Evolutionary conservation across 331 rosid species (phyloP).

Genomic region (Dryas integrifolia): DNA sequence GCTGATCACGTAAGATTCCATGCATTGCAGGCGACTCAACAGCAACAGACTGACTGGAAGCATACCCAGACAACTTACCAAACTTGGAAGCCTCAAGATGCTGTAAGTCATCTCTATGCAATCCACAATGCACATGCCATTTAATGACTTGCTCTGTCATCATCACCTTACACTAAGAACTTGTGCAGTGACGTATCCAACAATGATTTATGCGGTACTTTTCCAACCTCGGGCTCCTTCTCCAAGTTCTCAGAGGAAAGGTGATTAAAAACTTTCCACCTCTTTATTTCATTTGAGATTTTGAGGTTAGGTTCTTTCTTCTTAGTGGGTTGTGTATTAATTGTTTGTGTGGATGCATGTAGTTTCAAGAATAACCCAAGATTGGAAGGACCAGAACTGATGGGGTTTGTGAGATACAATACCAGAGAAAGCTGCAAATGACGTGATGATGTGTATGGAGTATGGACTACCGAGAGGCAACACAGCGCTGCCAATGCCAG

Average conservation of each 20-base stretch:
- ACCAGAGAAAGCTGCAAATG: constrained; percentile 62
- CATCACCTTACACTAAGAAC: neutral
- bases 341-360: constrained; percentile 24
- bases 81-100: constrained; percentile 55
- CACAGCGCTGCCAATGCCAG: constrained; percentile 20
- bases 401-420: constrained; percentile 87
- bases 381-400: constrained; percentile 76
- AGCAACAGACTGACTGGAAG: constrained; percentile 55
- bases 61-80: constrained; percentile 51
- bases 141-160: neutral
- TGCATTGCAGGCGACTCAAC: constrained; percentile 59
- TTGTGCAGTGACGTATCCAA: constrained; percentile 64
- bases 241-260: constrained; percentile 56
- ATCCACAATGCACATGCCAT: neutral
- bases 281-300: neutral
- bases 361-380: constrained; percentile 83
- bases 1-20: too few relatives aligned
- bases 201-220: constrained; percentile 78
- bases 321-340: neutral
- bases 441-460: constrained; percentile 28
- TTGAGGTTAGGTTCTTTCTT: neutral
- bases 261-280: constrained; percentile 16
- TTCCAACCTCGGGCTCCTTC: constrained; percentile 73
- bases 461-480: constrained; percentile 3
- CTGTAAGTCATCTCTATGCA: constrained; percentile 41